These are phyloP conservation scores for Cryptosporidium tyzzeri DNA, from an alignment of 169 alveolate genomes.

Conservation along the genomic window DNA sequence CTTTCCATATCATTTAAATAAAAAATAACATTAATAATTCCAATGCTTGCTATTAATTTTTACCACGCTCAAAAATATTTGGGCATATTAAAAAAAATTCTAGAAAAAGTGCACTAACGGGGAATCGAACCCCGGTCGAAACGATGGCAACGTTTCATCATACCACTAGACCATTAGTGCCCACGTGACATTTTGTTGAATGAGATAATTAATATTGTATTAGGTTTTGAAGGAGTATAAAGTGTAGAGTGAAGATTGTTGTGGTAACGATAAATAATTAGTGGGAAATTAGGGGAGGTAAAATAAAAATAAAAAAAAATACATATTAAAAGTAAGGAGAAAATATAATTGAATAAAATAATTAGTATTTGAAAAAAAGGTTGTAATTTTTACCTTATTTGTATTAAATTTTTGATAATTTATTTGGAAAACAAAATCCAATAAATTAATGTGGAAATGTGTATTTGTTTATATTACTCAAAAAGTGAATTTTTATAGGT, in stretches of 20 bases:
- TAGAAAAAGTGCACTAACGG: slow-evolving; percentile 84
- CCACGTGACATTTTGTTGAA: background rate
- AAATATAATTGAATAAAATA: background rate
- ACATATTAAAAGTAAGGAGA: background rate
- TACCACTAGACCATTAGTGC: slow-evolving; percentile 88
- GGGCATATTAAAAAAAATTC: background rate
- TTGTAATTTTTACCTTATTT: background rate
- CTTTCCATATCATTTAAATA: slow-evolving; percentile 11
- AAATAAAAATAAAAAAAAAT: background rate
- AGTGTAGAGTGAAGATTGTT: background rate
- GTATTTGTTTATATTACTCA: background rate
- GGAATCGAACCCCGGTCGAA: slow-evolving; percentile 91
- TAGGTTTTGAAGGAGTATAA: background rate
- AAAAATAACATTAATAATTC: background rate
- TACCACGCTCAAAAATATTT: background rate
- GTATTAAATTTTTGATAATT: too few species aligned
- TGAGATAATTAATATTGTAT: background rate
- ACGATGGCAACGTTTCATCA: slow-evolving; percentile 88
- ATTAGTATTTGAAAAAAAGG: background rate
- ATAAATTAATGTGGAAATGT: background rate
- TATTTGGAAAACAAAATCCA: background rate
- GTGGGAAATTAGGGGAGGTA: background rate
- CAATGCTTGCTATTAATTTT: background rate
- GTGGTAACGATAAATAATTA: background rate
- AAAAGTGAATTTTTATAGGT: background rate